Evolutionary conservation across 805 yeast genomes (phyloP), one percentile per base, ranked within the genome.

Genomic region (Isabelozyma gotoi): DNA sequence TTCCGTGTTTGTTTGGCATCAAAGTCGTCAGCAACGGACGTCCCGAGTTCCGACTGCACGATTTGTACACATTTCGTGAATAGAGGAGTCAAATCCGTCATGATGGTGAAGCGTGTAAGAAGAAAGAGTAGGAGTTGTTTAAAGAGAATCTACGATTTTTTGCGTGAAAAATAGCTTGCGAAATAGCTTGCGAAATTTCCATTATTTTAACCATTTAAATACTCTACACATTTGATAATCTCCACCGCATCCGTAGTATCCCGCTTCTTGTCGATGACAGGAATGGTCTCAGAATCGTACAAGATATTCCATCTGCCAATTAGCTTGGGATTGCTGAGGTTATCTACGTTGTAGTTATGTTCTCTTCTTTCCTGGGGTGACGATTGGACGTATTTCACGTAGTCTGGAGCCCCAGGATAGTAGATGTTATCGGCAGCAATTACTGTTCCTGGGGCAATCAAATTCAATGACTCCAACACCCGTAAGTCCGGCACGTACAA

Each of bases 61-160:
- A 78, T 76, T 3, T 58, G 45, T 4, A 74, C 76, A 50, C 81
- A 77, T 48, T 74, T 74, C 24, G 54, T 53, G 56, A 78, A 78
- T 32, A 74, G 56, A 2, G 78, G 77, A 3, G 81, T 77, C 42
- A 71, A 60, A 48, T 77, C 80, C 7, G 78, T 54, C 80, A 76
- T 76, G 21, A 29, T n/a, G 16, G 15, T 11, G 19, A 10, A 36
- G 36, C 5, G 29, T 10, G 12, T n/a, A 24, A n/a, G 8, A 7
- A 24, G 29, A 24, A 24, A n/a, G 27, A 21, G 10, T 24, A 24
- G 12, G 4, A 24, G 29, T 24, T 5, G 6, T 10, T 21, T 15
- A 8, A 17, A 38, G 12, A 17, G 7, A 15, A 21, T 14, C 7
- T n/a, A 16, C n/a, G 10, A 14, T 7, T n/a, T 21, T n/a, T 21